Evolutionary conservation across 2,329 filamentous ascomycete genomes (phyloP).

Genomic region (Microdochium bolleyi): DNA sequence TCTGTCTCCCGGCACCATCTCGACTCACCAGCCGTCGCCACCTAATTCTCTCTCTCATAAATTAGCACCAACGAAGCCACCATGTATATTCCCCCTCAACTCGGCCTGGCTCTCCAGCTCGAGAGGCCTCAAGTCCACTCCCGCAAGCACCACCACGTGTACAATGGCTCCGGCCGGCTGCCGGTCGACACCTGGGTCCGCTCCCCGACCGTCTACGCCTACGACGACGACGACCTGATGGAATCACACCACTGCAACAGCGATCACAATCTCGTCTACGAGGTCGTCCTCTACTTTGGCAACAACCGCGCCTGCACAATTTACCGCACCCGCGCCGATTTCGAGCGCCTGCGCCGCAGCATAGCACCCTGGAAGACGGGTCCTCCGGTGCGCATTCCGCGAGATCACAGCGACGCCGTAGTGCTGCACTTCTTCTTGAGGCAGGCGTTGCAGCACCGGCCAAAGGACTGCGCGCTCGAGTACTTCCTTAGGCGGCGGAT

Average conservation of each 20-base stretch:
- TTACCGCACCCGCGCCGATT: constrained; percentile 18
- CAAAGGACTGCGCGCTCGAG: constrained; percentile 10
- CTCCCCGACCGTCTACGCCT: constrained; percentile 3
- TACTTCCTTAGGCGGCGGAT: constrained; percentile 19
- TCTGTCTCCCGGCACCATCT: background rate
- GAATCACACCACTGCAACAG: background rate
- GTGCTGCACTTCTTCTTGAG: constrained; percentile 10
- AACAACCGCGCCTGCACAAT: constrained; percentile 22
- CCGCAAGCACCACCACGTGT: constrained; percentile 18
- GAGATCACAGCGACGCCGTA: constrained; percentile 6
- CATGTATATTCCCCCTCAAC: constrained; percentile 1
- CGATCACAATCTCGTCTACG: constrained; percentile 8
- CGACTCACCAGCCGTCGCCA: background rate
- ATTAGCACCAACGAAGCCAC: background rate
- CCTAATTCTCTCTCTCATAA: too few species aligned
- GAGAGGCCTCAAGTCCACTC: constrained; percentile 20
- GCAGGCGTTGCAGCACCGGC: constrained; percentile 8
- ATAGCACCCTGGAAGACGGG: constrained; percentile 2
- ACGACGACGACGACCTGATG: background rate
- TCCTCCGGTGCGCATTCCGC: constrained; percentile 1
- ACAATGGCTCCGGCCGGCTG: constrained; percentile 15
- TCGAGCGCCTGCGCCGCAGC: constrained; percentile 10
- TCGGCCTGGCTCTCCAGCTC: constrained; percentile 3
- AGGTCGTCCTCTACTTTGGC: constrained; percentile 18
- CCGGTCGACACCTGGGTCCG: constrained; percentile 14